Base-by-base conservation (phyloP, 305 asterid genomes). In the Nicotiana rustica region DNA sequence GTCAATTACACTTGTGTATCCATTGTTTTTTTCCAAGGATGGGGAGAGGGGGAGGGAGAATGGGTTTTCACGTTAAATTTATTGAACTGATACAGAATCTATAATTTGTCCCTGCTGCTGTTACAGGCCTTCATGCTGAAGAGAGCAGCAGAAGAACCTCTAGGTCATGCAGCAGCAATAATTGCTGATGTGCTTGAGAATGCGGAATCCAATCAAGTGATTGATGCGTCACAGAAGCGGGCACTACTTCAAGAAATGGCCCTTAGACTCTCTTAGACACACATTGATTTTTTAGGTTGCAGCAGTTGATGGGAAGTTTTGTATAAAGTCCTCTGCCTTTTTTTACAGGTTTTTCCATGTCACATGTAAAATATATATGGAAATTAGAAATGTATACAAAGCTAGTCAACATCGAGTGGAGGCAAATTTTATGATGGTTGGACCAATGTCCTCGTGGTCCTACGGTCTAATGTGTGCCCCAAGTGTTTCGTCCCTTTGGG, bases 201-300 rank as follows among this genome's bases (percentile, higher is more conserved):
- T 82, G 99, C 99, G 0, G 98, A 96, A 86, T 84, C 98, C 6
- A 91, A 78, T 67, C 91, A 89, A 67, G 93, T 96, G 75, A 96
- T 96, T 13, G 92, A 90, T 61, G 91, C 98, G 31, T 87, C 96
- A 71, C 99, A 96, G 77, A 96, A 94, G 86, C 89, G 98, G 82
- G 94, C 93, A 69, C 91, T 96, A 86, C 98, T 96, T 79, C 99
- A 94, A 86, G 97, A 96, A 91, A 93, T 96, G 98, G 98, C 99
- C 35, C 73, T 96, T 73, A 89, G 93, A 87, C 93, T 96, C 17
- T 91, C 98, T 38, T 96, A 90, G 90, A 76, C 79, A 25, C 25
- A 33, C 35, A 2, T 15, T 67, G 19, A 55, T 52, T 56, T 68
- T 38, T 60, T 80, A 57, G 52, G 61, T 80, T 61, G 77, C 70